Base-by-base conservation (phyloP, 176 grass and related monocot genomes). In the Tuctoria greenei region DNA sequence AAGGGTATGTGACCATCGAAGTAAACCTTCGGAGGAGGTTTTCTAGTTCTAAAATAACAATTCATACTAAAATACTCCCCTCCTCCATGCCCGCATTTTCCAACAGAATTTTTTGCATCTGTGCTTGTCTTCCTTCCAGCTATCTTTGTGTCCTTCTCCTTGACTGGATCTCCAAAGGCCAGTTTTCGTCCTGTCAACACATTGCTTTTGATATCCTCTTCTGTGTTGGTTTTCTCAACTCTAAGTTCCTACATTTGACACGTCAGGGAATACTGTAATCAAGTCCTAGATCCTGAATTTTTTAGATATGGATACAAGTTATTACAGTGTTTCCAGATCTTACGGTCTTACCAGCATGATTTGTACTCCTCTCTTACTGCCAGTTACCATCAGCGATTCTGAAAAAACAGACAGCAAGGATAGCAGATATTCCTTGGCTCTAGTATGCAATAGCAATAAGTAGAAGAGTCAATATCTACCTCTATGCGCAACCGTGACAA, bases 1-100 rank as follows among this genome's bases (percentile, higher is more conserved):
- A 93, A 93, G 47, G 90, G 81, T 67, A 87, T 80, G 45, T 76
- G 67, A 9, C 86, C 83, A 72, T 75, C 86, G 73, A 97, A 87
- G 39, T 82, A 65, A 50, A 61, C 84, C 59, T 23, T 74, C 23
- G 69, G 64, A 51, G 31, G 75, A 81, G 71, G 16, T 58, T 61
- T 86, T 67, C 83, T 93, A 71, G 66, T 61, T 70, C 31, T 87
- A 70, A 81, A 85, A 26, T 89, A 46, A 70, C 70, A 83, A 39
- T 82, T 85, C 79, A 64, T 75, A 76, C 74, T 81, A 78, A 73
- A 46, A 78, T 73, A 76, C 80, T 84, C 60, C 61, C 40, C 71
- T 72, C 71, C 87, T 79, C 57, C 67, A 57, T 85, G 61, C 36
- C 80, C 64, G 76, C 79, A 91, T 84, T 86, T 91, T 81, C 83